Percentiles rank a stretch among this genome's conserved stretches.
Conservation (phyloP, 768 basidiomycete species). For the Cubamyces sp. region DNA sequence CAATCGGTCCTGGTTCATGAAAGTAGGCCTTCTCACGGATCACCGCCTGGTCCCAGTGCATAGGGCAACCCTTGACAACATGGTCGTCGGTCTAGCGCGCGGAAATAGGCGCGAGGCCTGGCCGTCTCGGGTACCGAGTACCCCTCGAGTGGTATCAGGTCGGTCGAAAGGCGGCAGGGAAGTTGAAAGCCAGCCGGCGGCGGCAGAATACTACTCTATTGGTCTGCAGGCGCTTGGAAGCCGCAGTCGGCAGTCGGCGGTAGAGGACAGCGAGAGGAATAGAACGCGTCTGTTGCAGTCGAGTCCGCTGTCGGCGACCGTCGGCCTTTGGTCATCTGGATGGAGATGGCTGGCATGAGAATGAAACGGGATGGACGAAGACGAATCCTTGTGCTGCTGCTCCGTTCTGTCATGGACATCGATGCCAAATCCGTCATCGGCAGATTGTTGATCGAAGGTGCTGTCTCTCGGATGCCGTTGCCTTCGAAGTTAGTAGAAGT, state of each 20-base stretch:
- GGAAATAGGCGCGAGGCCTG: not conserved
- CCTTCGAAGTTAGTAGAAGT: not conserved
- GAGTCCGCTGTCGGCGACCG: conserved; percentile 7
- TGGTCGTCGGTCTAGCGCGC: not conserved
- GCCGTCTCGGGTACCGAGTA: conserved; percentile 3
- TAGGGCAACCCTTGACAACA: not conserved
- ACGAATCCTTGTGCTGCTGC: not conserved
- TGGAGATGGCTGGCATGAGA: conserved; percentile 3
- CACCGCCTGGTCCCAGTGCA: not conserved
- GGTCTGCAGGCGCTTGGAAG: not conserved
- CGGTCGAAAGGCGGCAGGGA: conserved; percentile 10
- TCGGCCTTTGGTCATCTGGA: conserved; percentile 8
- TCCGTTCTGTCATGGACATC: not conserved
- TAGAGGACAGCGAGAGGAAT: not conserved
- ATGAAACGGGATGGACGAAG: not conserved
- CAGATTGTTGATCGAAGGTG: not conserved
- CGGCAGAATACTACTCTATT: conserved; percentile 4
- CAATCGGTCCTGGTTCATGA: conserved; percentile 1
- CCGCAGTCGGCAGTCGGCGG: conserved; percentile 8
- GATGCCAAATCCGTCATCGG: conserved; percentile 9
- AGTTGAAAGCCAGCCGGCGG: conserved; percentile 1
- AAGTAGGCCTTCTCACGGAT: conserved; percentile 13
- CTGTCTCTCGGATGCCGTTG: not conserved
- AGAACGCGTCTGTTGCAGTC: conserved; percentile 9
- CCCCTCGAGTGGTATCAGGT: not conserved